Base-by-base conservation (phyloP, 441 rosid genomes). In the Metrosideros polymorpha region DNA sequence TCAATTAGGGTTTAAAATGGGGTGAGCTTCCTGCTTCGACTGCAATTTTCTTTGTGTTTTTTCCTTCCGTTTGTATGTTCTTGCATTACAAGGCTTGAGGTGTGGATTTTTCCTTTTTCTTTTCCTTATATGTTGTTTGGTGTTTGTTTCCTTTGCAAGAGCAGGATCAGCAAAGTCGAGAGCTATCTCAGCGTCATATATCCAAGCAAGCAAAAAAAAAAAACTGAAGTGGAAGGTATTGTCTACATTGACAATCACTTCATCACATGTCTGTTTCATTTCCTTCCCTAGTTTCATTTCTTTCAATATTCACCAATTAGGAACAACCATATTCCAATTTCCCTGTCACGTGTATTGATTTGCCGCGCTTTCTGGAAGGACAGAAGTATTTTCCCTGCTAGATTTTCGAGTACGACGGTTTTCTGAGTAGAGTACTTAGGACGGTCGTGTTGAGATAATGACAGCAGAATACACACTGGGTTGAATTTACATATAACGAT, bases 151-250 rank as follows among this genome's bases (percentile, higher is more conserved):
- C 83, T 54, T 83, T 32, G 86, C 82, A 43, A 89, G 85, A 86
- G 86, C 93, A 96, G 99, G 99, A 96, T 92, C 99, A 96, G 87
- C 99, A 98, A 92, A 96, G 99, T 85, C 93, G 98, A 92, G 99
- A 98, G 91, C 98, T 96, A 57, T 98, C 99, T 63, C 99, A 98
- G 84, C 94, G 92, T 51, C 98, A 95, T 90, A 89, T 98, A 87
- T 90, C 99, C n/a, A 98, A 91, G 90, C 94, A 98, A 85, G 99
- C 98, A 88, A 98, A 95, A 92, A 98, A 88, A 98, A 95, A 92
- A 98, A 94, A 87, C 96, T 98, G 42, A 92, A 91, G 85, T 63
- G 92, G 87, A 98, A 96, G 98, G 99, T 97, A 94, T 82, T 90
- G 77, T 66, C 5, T 66, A 32, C 13, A 2, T 66, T 66, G 43